Base-by-base conservation (phyloP, 441 rosid genomes). In the Aquilaria agallochum region DNA sequence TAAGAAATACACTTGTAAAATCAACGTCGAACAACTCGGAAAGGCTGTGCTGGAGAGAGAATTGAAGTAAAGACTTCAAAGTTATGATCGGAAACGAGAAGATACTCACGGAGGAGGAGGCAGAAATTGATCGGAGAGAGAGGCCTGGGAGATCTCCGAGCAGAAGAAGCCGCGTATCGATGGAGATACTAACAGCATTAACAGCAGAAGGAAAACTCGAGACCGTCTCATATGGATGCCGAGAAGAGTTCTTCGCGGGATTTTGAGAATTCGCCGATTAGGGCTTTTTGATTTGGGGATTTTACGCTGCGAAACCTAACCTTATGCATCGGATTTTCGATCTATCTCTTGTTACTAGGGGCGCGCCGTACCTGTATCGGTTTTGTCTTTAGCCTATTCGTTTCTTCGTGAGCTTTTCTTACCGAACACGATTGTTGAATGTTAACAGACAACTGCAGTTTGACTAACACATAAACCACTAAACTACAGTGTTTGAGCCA, bases 31-130 rank as follows among this genome's bases (percentile, higher is more conserved):
- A 55, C 13, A 42, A 56, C 62, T 9, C 36, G 48, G 56, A 64
- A 53, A 42, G 30, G 14, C 33, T 11, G 33, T 56, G 9, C 6
- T 46, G 20, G 27, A 45, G 59, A 47, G 12, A 27, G 8, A 0
- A 1, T 27, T 44, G 12, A 44, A 5, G 40, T 6, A 2, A 34
- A 34, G 6, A 3, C 40, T 34, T 3, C 40, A 3, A 34, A 34
- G 5, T 34, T 34, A 6, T 34, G 40, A 34, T 34, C 4, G 4
- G 40, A 34, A 14, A 33, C 6, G 40, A 34, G 6, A 34, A 34
- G 51, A 52, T 7, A 78, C 88, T 76, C 56, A 79, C 85, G 82
- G 83, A 31, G 59, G 49, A 11, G 83, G 84, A 11, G 83, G 82
- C 50, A 75, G 36, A 32, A 73, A 70, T 52, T 63, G 74, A 53